A percentile compares a stretch with the other conserved stretches of the same genome.
Conservation (phyloP, 768 basidiomycete genomes). For the Leccinum imitatum region DNA sequence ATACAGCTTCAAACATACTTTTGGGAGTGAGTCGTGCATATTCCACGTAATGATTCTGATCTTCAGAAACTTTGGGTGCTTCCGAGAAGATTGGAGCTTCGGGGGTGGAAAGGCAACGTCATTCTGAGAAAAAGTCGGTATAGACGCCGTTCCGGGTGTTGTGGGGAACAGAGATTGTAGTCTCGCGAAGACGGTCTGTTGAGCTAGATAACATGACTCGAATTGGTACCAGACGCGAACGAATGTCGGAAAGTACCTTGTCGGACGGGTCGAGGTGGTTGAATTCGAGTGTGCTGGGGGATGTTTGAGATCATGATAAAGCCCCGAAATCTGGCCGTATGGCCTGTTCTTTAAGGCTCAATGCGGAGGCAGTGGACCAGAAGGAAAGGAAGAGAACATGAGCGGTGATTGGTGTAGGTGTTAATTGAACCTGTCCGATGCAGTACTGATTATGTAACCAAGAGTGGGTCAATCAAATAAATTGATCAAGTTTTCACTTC, state of each 20-base stretch:
- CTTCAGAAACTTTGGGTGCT: conserved; percentile 52
- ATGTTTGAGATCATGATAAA: conserved; percentile 24
- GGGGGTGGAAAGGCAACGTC: conserved; percentile 22
- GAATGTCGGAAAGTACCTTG: conserved; percentile 17
- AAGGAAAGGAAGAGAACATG: conserved; percentile 23
- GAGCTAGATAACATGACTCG: conserved; percentile 24
- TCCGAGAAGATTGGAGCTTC: conserved; percentile 24
- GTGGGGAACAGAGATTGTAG: conserved; percentile 53
- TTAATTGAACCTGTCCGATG: conserved; percentile 7
- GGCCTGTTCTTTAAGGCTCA: conserved; percentile 32
- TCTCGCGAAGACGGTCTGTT: conserved; percentile 47
- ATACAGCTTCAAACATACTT: conserved; percentile 40
- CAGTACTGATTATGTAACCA: conserved; percentile 27
- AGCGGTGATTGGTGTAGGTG: conserved; percentile 15
- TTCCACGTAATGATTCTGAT: conserved; percentile 77
- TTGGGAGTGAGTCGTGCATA: conserved; percentile 82
- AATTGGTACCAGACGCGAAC: conserved; percentile 6
- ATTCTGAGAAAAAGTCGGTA: conserved; percentile 23
- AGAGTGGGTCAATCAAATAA: conserved; percentile 14
- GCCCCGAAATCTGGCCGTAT: conserved; percentile 19
- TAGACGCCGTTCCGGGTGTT: conserved; percentile 26
- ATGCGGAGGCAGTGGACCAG: conserved; percentile 24
- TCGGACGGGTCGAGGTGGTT: conserved; percentile 16
- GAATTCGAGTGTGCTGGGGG: conserved; percentile 23
- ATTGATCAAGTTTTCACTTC: not conserved